Base-by-base conservation (phyloP, 1,284 basidiomycete species). In the Tremellales sp. region DNA sequence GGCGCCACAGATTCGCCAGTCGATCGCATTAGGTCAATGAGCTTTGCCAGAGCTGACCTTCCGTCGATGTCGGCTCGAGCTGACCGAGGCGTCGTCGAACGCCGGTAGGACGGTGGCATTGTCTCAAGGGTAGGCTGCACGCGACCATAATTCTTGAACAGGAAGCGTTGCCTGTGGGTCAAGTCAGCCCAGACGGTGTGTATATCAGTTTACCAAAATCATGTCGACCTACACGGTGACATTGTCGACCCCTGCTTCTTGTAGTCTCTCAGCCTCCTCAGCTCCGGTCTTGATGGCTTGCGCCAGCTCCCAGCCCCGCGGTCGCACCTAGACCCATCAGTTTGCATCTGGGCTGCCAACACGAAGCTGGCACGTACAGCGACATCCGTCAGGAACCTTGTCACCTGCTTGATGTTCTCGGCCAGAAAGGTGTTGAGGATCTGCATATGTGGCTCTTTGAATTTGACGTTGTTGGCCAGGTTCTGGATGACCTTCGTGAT, bases 401-500 rank as follows among this genome's bases (percentile, higher is more conserved):
- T 89, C 36, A 94, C 84, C 45, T 82, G 84, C 24, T 83, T 78
- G 51, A 91, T 89, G 57, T 91, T 88, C 19, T 79, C 80, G 48
- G 81, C 78, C 43, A 93, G 73, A 73, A 91, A 91, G 12, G 80
- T 77, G 67, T 93, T 93, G 48, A 93, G 71, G 21, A 81, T 79
- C 41, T 83, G 82, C 86, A 92, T 89, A 61, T 89, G 84, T 3
- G 83, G 81, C 43, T 77, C 75, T 64, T 93, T 90, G 67, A 93
- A 93, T 59, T 88, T 82, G 35, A 93, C 86, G 59, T 94, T 93
- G 75, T 94, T 96, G 12, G 89, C 89, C 27, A 94, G 75, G 65
- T 90, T 92, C 72, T 94, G 89, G 43, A 93, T 85, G 49, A 94
- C 85, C 73, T 92, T 93, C 33, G 89, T 87, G 54, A 94, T 86